Evolutionary conservation across 2,329 filamentous ascomycete species (phyloP).

Genomic region (Alternaria sp.): DNA sequence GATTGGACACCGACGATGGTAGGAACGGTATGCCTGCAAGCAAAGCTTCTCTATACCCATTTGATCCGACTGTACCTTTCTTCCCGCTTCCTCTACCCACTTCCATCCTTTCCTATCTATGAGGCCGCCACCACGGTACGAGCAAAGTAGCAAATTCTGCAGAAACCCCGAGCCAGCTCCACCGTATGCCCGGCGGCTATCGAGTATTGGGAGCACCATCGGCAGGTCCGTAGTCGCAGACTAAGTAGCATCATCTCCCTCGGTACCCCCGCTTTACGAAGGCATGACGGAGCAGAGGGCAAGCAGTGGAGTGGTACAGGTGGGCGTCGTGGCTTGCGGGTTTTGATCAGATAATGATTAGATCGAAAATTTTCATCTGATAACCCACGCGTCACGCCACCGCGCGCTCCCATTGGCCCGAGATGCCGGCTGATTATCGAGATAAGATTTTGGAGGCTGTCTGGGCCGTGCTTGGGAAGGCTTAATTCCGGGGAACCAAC

Average conservation of each 20-base stretch:
- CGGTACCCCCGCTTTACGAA: background rate
- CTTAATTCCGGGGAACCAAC: conserved; percentile 25
- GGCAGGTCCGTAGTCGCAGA: conserved; percentile 2
- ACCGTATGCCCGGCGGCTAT: background rate
- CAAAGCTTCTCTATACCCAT: background rate
- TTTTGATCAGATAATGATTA: conserved; percentile 39
- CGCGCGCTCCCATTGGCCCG: conserved; percentile 13
- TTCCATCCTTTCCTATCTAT: background rate
- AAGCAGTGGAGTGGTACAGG: background rate
- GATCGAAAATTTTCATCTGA: conserved; percentile 38
- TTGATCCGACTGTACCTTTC: background rate
- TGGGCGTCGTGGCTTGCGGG: conserved; percentile 1
- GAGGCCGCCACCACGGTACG: conserved; percentile 5
- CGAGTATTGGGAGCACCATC: background rate
- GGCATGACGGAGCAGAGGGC: conserved; percentile 1
- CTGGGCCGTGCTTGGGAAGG: conserved; percentile 29
- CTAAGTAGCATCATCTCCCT: background rate
- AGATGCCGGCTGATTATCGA: conserved; percentile 28
- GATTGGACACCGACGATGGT: background rate
- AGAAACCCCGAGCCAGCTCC: background rate
- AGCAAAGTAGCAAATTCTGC: background rate
- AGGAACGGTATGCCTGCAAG: background rate
- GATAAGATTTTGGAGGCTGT: conserved; percentile 29
- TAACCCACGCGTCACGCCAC: conserved; percentile 18
- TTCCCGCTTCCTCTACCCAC: background rate